Percentiles rank a stretch among this genome's conserved stretches.
Conservation (phyloP, 106 monocot species). For the Acorus calamus region DNA sequence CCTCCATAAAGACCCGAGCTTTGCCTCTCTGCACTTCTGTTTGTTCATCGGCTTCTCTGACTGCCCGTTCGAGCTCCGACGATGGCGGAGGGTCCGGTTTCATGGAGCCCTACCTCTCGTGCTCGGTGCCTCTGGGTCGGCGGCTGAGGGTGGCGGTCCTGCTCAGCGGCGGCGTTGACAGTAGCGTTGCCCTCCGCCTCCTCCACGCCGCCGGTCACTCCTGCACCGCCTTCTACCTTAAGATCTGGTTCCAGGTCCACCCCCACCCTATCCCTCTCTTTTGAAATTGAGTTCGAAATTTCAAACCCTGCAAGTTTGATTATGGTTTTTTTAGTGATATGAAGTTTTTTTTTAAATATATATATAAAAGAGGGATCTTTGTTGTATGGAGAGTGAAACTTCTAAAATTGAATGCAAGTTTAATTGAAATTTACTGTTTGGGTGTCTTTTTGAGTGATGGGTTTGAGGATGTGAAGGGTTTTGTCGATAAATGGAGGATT, state of each 20-base stretch:
- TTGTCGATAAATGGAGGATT: too few relatives aligned
- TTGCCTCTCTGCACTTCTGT: neutral
- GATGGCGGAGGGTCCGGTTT: neutral
- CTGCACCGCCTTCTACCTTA: constrained; percentile 95
- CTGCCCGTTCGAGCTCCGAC: neutral
- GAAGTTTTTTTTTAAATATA: neutral
- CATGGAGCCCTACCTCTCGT: constrained; percentile 42
- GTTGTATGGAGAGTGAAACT: too few relatives aligned
- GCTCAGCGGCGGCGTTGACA: constrained; percentile 95
- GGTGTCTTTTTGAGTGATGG: too few relatives aligned
- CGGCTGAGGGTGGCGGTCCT: constrained; percentile 68
- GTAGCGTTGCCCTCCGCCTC: constrained; percentile 89
- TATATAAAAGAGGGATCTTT: neutral
- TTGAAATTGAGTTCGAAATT: neutral
- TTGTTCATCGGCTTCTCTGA: neutral
- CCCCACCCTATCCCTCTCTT: neutral
- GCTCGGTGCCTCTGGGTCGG: constrained; percentile 54
- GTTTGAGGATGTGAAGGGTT: too few relatives aligned
- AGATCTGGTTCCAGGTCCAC: constrained; percentile 99
- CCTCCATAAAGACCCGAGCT: neutral
- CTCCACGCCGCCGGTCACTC: constrained; percentile 89
- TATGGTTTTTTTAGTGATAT: neutral
- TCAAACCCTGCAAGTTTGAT: neutral
- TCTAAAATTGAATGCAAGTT: too few relatives aligned
- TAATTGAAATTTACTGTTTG: too few relatives aligned